These are phyloP conservation scores for Puya raimondii DNA, from an alignment of 176 grass and related monocot genomes.

Conservation along the genomic window DNA sequence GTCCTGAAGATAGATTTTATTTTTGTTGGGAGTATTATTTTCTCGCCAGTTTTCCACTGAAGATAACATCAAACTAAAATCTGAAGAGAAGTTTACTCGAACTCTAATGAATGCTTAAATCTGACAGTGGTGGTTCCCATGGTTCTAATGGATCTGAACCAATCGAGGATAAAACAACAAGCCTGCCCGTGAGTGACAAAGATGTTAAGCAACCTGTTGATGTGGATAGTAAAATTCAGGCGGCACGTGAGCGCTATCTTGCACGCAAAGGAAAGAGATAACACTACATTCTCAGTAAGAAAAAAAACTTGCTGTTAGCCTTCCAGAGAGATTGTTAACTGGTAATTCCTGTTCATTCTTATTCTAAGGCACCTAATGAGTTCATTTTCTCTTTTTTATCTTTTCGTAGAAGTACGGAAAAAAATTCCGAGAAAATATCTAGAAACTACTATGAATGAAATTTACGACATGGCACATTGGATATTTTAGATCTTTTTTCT, in stretches of 20 bases:
- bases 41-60: slow-evolving; percentile 4
- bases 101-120: slow-evolving; percentile 19
- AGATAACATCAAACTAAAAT: not conserved
- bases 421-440: too few species aligned
- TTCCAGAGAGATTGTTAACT: not conserved
- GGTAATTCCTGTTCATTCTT: not conserved
- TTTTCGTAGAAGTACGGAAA: too few species aligned
- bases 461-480: too few species aligned
- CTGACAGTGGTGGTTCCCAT: slow-evolving; percentile 50
- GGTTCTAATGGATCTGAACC: slow-evolving; percentile 14
- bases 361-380: not conserved
- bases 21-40: not conserved
- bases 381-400: too few species aligned
- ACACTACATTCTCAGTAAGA: not conserved
- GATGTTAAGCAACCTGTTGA: slow-evolving; percentile 41
- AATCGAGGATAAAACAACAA: slow-evolving; percentile 12
- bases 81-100: not conserved
- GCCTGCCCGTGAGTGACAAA: slow-evolving; percentile 1
- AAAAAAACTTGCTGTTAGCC: not conserved
- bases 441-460: too few species aligned
- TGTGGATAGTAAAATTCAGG: slow-evolving; percentile 81
- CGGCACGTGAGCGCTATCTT: slow-evolving; percentile 78
- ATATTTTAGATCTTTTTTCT: too few species aligned
- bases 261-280: slow-evolving; percentile 76
- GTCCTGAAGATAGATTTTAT: not conserved